Base-by-base conservation (phyloP, 805 yeast genomes). In the Yamadazyma scolyti region DNA sequence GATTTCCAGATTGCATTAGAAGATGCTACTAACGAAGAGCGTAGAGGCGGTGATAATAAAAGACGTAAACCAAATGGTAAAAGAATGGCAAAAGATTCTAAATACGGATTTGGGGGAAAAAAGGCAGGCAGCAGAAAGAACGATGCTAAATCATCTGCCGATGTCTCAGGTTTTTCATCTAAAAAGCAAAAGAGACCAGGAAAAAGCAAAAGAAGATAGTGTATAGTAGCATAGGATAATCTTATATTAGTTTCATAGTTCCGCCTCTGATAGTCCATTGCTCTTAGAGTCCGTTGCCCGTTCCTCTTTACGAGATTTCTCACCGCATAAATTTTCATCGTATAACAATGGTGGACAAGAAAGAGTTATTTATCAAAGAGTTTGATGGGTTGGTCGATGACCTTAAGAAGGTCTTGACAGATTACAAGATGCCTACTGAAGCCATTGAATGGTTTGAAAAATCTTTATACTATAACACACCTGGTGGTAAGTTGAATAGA, bases 401-500 rank as follows among this genome's bases (percentile, higher is more conserved):
- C 52, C 66, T 90, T 43, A 71, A 69, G 34, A 73, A 71, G 13
- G 73, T 79, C 28, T 64, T 85, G 37, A 61, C 58, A 26, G 65
- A 65, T 30, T 85, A 87, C 61, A 85, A 87, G 34, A 83, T 93
- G 79, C 87, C 96, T 18, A 61, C 69, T 32, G 93, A 84, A 40
- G 97, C 96, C 22, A 73, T 83, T 35, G 75, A 73, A 16, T 93
- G 98, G 97, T 86, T 77, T 61, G 75, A 70, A 45, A 71, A 72
- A 44, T 78, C 69, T 44, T 65, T 90, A 54, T 64, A 79, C 48
- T 84, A 90, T 69, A 93, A 93, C 68, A 79, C 95, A 4, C 90
- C 96, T 36, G 96, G 97, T 39, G 99, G 99, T 30, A 93, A 93
- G 61, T 73, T 88, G 54, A 93, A 93, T 74, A 77, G 99, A 57